Base-by-base conservation (phyloP, 1,139 yeast species). In the Kurtzmaniella quercitrusa region DNA sequence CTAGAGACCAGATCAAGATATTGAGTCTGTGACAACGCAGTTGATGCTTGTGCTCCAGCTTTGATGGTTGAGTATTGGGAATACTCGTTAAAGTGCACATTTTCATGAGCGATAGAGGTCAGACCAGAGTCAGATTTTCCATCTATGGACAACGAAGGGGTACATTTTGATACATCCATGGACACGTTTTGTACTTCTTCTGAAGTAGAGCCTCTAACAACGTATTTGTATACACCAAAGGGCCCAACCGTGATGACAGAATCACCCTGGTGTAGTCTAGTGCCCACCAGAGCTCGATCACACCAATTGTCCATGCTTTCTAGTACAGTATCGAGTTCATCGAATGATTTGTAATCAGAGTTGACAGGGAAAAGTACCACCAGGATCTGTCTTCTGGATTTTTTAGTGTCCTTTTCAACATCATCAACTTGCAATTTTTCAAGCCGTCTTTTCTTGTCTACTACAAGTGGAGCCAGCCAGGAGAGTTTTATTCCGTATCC, bases 401-500 rank as follows among this genome's bases (percentile, higher is more conserved):
- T 37, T 12, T 17, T 36, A 19, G n/a, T 8, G 41, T 23, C 9
- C 43, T 44, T 15, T 34, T 37, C 17, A 0, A 49, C 48, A 41
- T 56, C 60, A 41, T 72, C 54, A 43, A 62, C 57, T n/a, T 51
- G 10, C 18, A 16, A 31, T 31, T 15, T 31, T 8, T 31, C 6
- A n/a, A 39, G 23, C 14, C 23, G 16, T 21, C 37, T 40, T 21
- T 38, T 17, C 7, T 44, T 37, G 11, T 56, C 51, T 6, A 63
- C 51, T 1, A 69, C 63, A 38, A 64, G 50, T 15, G 68, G 68
- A 41, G 62, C 63, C 23, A 69, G 63, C 73, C 77, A 73, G 3
- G 74, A 69, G 19, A 73, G 52, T 37, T 63, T 64, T 40, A 73
- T 62, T 37, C 58, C 65, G 48, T 70, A 73, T 5, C 77, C 77